These are phyloP conservation scores for Hyaloscypha bicolor DNA, from an alignment of 495 filamentous ascomycete species.

Conservation along the genomic window DNA sequence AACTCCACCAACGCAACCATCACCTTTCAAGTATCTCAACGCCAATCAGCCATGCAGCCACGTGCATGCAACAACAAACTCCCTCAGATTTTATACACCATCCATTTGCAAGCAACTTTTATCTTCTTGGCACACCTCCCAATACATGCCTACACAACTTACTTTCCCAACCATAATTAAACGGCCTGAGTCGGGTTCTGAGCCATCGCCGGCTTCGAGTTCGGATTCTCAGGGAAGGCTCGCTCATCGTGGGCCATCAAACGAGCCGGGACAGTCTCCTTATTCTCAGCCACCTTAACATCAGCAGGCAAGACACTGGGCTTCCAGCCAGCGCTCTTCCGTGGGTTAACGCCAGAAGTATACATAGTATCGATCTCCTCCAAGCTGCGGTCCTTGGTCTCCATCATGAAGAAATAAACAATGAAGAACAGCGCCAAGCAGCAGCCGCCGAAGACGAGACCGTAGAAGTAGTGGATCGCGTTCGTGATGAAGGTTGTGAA, in stretches of 20 bases:
- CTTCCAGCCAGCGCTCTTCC: slow-evolving; percentile 63
- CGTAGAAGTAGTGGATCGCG: slow-evolving; percentile 78
- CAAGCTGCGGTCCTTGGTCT: slow-evolving; percentile 56
- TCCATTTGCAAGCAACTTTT: too few species aligned
- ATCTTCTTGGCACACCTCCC: too few species aligned
- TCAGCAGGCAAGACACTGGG: slow-evolving; percentile 25
- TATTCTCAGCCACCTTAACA: too few species aligned
- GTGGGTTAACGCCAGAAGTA: slow-evolving; percentile 62
- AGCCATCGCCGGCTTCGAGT: too few species aligned
- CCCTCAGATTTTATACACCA: too few species aligned
- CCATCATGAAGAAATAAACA: slow-evolving; percentile 75
- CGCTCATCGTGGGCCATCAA: slow-evolving; percentile 24
- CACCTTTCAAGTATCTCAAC: too few species aligned
- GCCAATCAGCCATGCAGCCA: too few species aligned
- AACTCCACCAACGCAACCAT: too few species aligned
- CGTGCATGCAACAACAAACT: too few species aligned
- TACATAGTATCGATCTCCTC: slow-evolving; percentile 81
- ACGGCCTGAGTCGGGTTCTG: too few species aligned
- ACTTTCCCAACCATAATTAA: too few species aligned
- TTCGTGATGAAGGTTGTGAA: slow-evolving; percentile 80
- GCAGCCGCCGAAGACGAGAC: slow-evolving; percentile 81
- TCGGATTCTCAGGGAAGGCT: slow-evolving; percentile 12
- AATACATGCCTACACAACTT: too few species aligned
- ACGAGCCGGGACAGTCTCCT: background rate
- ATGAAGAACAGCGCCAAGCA: slow-evolving; percentile 67